phyloP scores from a whole-genome alignment of 306 rosid species.

The Quercus dentata region DNA sequence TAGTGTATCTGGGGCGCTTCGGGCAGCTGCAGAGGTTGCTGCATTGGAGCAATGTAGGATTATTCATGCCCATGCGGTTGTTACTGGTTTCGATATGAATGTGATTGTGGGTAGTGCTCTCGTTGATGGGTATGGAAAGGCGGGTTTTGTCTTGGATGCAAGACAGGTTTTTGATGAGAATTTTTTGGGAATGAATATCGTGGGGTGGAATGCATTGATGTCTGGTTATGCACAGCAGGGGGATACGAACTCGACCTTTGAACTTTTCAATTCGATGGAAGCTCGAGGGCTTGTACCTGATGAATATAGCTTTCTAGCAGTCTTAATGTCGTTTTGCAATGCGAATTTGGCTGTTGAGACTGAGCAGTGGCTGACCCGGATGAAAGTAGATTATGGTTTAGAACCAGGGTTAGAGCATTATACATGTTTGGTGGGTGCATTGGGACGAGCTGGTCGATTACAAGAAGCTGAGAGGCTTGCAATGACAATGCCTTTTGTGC shows the following conservation, averaged over 20 bases:
- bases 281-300: conserved; percentile 53
- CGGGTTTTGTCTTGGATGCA: conserved; percentile 69
- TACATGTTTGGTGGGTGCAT: conserved; percentile 82
- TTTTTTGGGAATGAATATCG: conserved; percentile 39
- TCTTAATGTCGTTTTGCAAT: conserved; percentile 53
- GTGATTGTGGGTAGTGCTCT: conserved; percentile 60
- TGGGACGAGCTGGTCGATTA: conserved; percentile 65
- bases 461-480: conserved; percentile 66
- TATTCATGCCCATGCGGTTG: conserved; percentile 55
- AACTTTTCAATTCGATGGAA: conserved; percentile 51
- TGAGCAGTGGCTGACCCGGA: conserved; percentile 61
- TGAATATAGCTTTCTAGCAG: conserved; percentile 69
- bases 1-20: conserved; percentile 61
- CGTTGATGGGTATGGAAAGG: conserved; percentile 74
- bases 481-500: conserved; percentile 57
- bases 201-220: conserved; percentile 89
- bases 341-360: conserved; percentile 54
- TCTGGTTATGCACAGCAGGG: conserved; percentile 83
- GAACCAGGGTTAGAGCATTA: conserved; percentile 77
- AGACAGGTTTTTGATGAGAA: conserved; percentile 59
- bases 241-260: conserved; percentile 36
- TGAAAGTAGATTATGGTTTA: conserved; percentile 53
- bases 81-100: conserved; percentile 45
- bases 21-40: conserved; percentile 67
- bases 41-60: conserved; percentile 76